Base-by-base conservation (phyloP, 352 stramenopile genomes). In the Peronospora tabacina region DNA sequence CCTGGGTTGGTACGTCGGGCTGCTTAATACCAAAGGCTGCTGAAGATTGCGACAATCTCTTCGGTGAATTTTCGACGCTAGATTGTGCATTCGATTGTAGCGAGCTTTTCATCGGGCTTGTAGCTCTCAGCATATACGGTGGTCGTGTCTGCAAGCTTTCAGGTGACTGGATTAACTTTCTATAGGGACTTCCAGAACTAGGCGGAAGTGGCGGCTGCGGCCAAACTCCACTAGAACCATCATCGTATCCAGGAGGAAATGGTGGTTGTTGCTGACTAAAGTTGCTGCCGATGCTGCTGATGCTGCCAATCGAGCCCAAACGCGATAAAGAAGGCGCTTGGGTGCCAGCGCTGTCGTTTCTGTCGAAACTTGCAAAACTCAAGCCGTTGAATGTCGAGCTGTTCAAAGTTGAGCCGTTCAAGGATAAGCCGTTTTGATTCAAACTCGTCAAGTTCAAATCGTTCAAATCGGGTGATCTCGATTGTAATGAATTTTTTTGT, bases 321-420 rank as follows among this genome's bases (percentile, higher is more conserved):
- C 53, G 60, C 41, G 55, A 60, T 55, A 68, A 64, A 5, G 60
- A 52, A 1, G 55, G 60, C 32, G 38, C 36, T 47, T 55, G 60
- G 10, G 26, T 54, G 17, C 47, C 44, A 13, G 16, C 13, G 36
- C 46, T 50, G 30, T 35, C 53, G 7, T 49, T 61, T 22, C 12
- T 20, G 12, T 45, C 24, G n/a, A 62, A 54, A 29, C 38, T 51
- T 34, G 17, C 47, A 19, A 66, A 66, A 35, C 61, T 49, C 46
- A 66, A 62, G 48, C 33, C 39, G 28, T 34, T 54, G 7, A 54
- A 47, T 12, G 42, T 43, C 16, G 43, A 35, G 7, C 26, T 16
- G 16, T 44, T 50, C 36, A 53, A 40, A 11, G 35, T 41, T 12
- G 36, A 33, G 12, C 22, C 10, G 22, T 41, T 51, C 33, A 51